Conservation (phyloP, 2,329 filamentous ascomycete species). For the Myriosclerotinia duriaeana region DNA sequence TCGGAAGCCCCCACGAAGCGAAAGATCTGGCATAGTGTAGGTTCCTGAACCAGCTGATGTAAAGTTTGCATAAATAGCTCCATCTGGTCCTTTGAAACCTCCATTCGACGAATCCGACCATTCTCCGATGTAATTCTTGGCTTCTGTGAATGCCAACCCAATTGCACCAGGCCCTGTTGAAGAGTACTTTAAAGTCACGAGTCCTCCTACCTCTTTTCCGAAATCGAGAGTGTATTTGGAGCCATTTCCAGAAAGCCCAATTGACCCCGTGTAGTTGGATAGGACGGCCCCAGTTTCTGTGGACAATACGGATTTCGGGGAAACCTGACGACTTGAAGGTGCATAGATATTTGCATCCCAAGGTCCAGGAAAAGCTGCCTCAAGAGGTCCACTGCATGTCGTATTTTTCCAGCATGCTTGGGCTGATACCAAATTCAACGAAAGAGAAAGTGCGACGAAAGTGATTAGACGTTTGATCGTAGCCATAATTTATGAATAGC, state of each 20-base stretch:
- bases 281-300: slow-evolving; percentile 37
- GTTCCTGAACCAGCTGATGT: slow-evolving; percentile 38
- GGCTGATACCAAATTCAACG: slow-evolving; percentile 21
- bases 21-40: slow-evolving; percentile 47
- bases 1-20: slow-evolving; percentile 53
- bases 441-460: slow-evolving; percentile 7
- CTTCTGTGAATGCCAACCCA: slow-evolving; percentile 51
- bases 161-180: slow-evolving; percentile 44
- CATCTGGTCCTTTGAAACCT: slow-evolving; percentile 49
- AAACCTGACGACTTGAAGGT: slow-evolving; percentile 51
- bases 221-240: slow-evolving; percentile 58
- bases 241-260: slow-evolving; percentile 44
- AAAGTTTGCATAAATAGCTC: slow-evolving; percentile 49
- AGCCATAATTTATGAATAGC: slow-evolving; percentile 14
- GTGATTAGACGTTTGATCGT: neutral
- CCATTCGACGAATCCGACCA: slow-evolving; percentile 52
- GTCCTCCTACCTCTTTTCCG: slow-evolving; percentile 58
- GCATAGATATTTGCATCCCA: slow-evolving; percentile 61
- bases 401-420: slow-evolving; percentile 55
- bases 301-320: slow-evolving; percentile 48
- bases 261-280: slow-evolving; percentile 30
- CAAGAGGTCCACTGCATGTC: slow-evolving; percentile 50
- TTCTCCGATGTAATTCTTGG: slow-evolving; percentile 50
- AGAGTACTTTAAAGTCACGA: slow-evolving; percentile 43
- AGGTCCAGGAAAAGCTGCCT: slow-evolving; percentile 54